Conservation (phyloP, 495 filamentous ascomycete genomes). For the Penicillium dipodomyicola region DNA sequence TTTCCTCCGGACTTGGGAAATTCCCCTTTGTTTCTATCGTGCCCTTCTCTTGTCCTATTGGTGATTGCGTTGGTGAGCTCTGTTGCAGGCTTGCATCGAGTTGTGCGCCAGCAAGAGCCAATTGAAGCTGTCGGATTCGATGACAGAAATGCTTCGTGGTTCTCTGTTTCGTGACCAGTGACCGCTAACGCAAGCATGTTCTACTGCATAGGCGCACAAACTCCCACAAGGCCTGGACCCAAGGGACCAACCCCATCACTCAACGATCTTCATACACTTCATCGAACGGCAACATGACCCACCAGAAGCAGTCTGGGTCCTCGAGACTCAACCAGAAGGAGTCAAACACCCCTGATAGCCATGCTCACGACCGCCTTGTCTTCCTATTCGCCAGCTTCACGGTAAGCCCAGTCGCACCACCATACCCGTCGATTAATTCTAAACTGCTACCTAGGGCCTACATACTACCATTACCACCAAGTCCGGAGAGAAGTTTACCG, state of each 20-base stretch:
- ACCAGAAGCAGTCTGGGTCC: slow-evolving; percentile 41
- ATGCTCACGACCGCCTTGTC: slow-evolving; percentile 63
- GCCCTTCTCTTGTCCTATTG: background rate
- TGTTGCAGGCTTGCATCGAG: slow-evolving; percentile 11
- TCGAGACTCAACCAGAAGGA: slow-evolving; percentile 48
- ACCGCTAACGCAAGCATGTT: slow-evolving; percentile 25
- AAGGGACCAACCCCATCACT: slow-evolving; percentile 63
- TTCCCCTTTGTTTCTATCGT: background rate
- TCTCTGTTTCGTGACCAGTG: slow-evolving; percentile 11
- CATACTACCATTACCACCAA: slow-evolving; percentile 64
- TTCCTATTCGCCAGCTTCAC: slow-evolving; percentile 62
- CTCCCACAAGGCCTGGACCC: slow-evolving; percentile 61
- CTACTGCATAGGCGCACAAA: slow-evolving; percentile 44
- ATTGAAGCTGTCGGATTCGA: slow-evolving; percentile 20
- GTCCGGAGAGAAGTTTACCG: slow-evolving; percentile 70
- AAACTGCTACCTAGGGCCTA: slow-evolving; percentile 55
- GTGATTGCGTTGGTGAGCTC: slow-evolving; percentile 11
- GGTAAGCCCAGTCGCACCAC: slow-evolving; percentile 45
- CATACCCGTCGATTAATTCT: slow-evolving; percentile 20
- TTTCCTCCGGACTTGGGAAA: background rate
- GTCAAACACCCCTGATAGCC: slow-evolving; percentile 57
- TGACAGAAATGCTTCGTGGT: background rate
- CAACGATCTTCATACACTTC: slow-evolving; percentile 53
- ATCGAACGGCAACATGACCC: slow-evolving; percentile 53
- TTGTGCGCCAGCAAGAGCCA: slow-evolving; percentile 22